Conservation (phyloP, 179 eudicot genomes). For the Beta lomatogona region DNA sequence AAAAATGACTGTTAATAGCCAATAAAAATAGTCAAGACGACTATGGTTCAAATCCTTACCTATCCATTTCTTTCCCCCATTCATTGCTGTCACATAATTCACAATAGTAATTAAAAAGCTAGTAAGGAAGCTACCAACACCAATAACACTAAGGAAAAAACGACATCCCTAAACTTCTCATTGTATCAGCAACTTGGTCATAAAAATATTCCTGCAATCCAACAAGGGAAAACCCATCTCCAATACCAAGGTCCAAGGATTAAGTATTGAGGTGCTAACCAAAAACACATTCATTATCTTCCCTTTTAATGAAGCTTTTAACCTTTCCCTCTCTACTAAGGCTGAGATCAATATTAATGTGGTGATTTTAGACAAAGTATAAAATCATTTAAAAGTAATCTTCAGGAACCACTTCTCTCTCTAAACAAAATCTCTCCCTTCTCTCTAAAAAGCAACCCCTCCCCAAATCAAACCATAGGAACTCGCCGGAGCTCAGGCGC, state of each 20-base stretch:
- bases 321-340: constrained; percentile 44
- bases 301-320: constrained; percentile 15
- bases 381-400: too few relatives aligned
- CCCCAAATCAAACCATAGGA: too few relatives aligned
- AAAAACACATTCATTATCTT: constrained; percentile 42
- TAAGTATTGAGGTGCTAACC: constrained; percentile 64
- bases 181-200: constrained; percentile 66
- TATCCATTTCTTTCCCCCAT: constrained; percentile 61
- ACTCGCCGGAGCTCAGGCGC: too few relatives aligned
- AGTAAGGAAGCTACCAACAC: constrained; percentile 70
- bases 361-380: too few relatives aligned
- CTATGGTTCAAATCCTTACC: constrained; percentile 49
- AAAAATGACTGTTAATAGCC: too few relatives aligned
- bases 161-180: constrained; percentile 61
- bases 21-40: constrained; percentile 56
- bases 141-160: constrained; percentile 56
- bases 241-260: constrained; percentile 53
- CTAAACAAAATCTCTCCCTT: too few relatives aligned
- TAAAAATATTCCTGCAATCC: constrained; percentile 75
- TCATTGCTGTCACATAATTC: constrained; percentile 30
- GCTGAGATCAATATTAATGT: constrained; percentile 53
- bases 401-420: too few relatives aligned
- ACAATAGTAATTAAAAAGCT: constrained; percentile 43
- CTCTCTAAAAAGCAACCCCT: too few relatives aligned
- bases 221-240: constrained; percentile 59